Base-by-base conservation (phyloP, 2,329 filamentous ascomycete species). In the Alternaria dauci region DNA sequence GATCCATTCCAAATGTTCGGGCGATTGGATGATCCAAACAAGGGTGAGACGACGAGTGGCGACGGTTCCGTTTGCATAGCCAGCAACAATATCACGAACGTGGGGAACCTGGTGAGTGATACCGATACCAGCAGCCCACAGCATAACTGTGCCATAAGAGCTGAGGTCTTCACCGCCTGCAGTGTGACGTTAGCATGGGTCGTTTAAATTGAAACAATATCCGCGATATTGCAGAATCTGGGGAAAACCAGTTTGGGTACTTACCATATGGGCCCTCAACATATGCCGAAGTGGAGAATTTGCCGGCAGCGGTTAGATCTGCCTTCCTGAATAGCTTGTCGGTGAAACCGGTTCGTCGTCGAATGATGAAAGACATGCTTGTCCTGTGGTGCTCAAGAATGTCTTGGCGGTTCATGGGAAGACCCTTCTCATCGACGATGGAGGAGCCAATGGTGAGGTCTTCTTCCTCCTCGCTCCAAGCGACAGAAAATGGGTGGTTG, bases 81-180 rank as follows among this genome's bases (percentile, higher is more conserved):
- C 79, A 50, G 78, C 77, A 42, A 84, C 81, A 18, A 84, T 79
- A 59, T 95, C 90, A 56, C 89, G 89, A 8, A 97, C 86, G 77
- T 96, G 96, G 34, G 93, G 92, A 30, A 98, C 87, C 76, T 96
- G 93, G 78, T 98, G 94, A 1, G 94, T 97, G 80, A 99, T 98
- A 63, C 95, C 95, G 5, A 95, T 93, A 58, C 94, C 92, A 58
- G 93, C 94, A 12, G 94, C 94, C 75, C 97, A 93, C 58, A 99
- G 89, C 65, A 99, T 87, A 44, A 90, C 89, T 43, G 96, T 95
- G 39, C 95, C 94, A 79, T 97, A 98, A 8, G 94, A 97, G 78
- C 93, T 89, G 66, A 98, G 89, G 62, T 88, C 89, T 79, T 97
- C 91, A 74, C 93, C 90, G 42, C 89, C 90, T 76, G 59, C 47